Conservation (phyloP, 2,329 filamentous ascomycete species). For the Plectosphaerella sp. region DNA sequence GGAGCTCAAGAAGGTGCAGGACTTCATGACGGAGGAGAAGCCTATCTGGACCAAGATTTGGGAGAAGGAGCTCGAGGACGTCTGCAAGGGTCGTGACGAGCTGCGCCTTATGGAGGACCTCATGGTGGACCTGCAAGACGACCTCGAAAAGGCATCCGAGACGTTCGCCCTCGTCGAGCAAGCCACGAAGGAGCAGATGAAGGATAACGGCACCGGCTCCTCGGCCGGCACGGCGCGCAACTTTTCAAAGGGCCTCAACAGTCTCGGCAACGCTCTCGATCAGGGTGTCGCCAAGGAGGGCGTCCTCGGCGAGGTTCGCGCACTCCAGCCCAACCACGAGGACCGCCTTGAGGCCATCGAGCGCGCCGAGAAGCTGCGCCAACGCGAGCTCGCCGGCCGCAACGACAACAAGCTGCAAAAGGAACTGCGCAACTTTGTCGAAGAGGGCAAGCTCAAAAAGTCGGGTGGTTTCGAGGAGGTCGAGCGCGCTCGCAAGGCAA, state of each 20-base stretch:
- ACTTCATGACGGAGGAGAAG: constrained; percentile 87
- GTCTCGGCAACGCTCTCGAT: constrained; percentile 54
- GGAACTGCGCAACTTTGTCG: constrained; percentile 80
- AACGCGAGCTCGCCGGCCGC: constrained; percentile 80
- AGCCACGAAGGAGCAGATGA: constrained; percentile 96
- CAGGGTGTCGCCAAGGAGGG: constrained; percentile 83
- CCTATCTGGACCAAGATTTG: constrained; percentile 98
- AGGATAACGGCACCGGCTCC: constrained; percentile 56
- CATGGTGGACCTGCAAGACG: constrained; percentile 85
- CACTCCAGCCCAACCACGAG: constrained; percentile 91
- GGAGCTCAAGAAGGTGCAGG: constrained; percentile 91
- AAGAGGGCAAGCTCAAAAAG: constrained; percentile 91
- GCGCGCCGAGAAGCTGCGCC: constrained; percentile 85
- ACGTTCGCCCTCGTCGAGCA: constrained; percentile 95
- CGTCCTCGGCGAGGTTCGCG: constrained; percentile 87
- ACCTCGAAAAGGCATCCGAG: constrained; percentile 88
- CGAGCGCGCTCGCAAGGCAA: constrained; percentile 75
- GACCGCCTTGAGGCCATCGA: constrained; percentile 91
- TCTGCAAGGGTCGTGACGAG: constrained; percentile 92
- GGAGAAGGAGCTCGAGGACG: constrained; percentile 94
- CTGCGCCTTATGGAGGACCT: constrained; percentile 96
- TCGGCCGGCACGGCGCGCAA: constrained; percentile 48
- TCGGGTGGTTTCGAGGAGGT: constrained; percentile 92
- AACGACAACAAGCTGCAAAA: constrained; percentile 73
- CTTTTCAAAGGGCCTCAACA: constrained; percentile 48